Evolutionary conservation across 2,329 filamentous ascomycete species (phyloP).

Genomic region (Fusarium ramigenum): DNA sequence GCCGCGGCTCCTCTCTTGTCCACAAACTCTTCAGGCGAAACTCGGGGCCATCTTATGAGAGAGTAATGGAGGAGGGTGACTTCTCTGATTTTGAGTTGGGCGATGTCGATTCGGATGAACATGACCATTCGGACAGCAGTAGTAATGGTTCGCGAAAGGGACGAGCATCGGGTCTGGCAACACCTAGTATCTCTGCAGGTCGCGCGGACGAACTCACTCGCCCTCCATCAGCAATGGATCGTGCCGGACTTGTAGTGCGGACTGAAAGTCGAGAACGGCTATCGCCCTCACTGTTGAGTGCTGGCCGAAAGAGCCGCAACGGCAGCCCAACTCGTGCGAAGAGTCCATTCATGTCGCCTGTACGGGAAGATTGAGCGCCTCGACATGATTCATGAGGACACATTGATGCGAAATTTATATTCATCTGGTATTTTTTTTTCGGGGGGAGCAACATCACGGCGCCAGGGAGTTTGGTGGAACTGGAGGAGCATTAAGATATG

Average conservation of each 20-base stretch:
- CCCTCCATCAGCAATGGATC: constrained; percentile 61
- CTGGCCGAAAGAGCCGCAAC: constrained; percentile 65
- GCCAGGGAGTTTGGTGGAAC: constrained; percentile 6
- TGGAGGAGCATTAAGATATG: constrained; percentile 3
- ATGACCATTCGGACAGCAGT: constrained; percentile 70
- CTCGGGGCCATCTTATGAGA: constrained; percentile 72
- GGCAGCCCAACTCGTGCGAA: constrained; percentile 68
- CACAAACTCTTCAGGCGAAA: constrained; percentile 73
- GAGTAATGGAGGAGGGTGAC: constrained; percentile 85
- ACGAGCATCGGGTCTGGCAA: constrained; percentile 72
- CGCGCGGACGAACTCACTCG: constrained; percentile 59
- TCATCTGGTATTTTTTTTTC: not conserved
- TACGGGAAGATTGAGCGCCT: constrained; percentile 53
- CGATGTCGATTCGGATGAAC: constrained; percentile 70
- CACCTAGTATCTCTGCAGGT: constrained; percentile 67
- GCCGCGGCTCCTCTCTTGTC: constrained; percentile 62
- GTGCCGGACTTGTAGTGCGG: constrained; percentile 79
- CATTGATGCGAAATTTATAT: not conserved
- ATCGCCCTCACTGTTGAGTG: constrained; percentile 63
- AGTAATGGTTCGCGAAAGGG: constrained; percentile 66
- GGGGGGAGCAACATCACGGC: constrained; percentile 7
- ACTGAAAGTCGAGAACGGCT: constrained; percentile 89
- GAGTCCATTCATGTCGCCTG: constrained; percentile 63
- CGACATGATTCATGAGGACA: not conserved
- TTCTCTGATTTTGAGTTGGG: constrained; percentile 80